A percentile compares a stretch with the other conserved stretches of the same genome.
Evolutionary conservation across 108 stramenopile genomes (phyloP).

Genomic region (Skeletonema grethae): DNA sequence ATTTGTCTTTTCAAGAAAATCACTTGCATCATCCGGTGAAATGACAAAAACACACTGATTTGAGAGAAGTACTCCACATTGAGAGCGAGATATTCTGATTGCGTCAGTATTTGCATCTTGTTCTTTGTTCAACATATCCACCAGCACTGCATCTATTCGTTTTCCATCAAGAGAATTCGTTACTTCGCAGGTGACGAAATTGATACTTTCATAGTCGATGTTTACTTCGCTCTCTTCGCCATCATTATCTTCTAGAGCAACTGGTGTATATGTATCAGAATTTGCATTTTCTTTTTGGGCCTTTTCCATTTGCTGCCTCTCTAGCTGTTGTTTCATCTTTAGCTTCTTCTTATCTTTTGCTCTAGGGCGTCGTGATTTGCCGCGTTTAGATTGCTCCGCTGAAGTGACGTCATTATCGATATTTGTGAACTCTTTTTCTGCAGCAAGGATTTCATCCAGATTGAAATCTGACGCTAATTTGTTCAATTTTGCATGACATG

Average conservation of each 20-base stretch:
- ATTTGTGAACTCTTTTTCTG: conserved; percentile 31
- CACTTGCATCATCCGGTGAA: conserved; percentile 27
- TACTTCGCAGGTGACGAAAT: conserved; percentile 21
- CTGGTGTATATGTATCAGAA: not conserved
- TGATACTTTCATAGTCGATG: conserved; percentile 23
- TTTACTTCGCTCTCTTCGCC: conserved; percentile 10
- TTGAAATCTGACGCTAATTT: conserved; percentile 43
- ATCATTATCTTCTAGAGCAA: not conserved
- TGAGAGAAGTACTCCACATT: conserved; percentile 45
- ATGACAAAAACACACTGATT: conserved; percentile 38
- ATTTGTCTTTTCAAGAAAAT: not conserved
- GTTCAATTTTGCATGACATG: conserved; percentile 37
- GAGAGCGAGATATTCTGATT: conserved; percentile 42
- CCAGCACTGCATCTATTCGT: conserved; percentile 42
- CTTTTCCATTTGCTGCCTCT: conserved; percentile 24
- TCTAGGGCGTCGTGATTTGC: conserved; percentile 7
- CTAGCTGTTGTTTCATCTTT: conserved; percentile 29
- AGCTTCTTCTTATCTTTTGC: conserved; percentile 33
- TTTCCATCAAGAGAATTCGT: conserved; percentile 24
- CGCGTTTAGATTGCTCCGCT: not conserved
- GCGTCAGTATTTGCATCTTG: conserved; percentile 14
- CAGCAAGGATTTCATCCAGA: conserved; percentile 39
- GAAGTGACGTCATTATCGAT: conserved; percentile 5
- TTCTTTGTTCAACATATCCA: conserved; percentile 39
- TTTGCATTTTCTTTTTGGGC: conserved; percentile 1